These are phyloP conservation scores for Botrytis hyacinthi DNA, from an alignment of 2,329 filamentous ascomycete genomes.

Conservation along the genomic window DNA sequence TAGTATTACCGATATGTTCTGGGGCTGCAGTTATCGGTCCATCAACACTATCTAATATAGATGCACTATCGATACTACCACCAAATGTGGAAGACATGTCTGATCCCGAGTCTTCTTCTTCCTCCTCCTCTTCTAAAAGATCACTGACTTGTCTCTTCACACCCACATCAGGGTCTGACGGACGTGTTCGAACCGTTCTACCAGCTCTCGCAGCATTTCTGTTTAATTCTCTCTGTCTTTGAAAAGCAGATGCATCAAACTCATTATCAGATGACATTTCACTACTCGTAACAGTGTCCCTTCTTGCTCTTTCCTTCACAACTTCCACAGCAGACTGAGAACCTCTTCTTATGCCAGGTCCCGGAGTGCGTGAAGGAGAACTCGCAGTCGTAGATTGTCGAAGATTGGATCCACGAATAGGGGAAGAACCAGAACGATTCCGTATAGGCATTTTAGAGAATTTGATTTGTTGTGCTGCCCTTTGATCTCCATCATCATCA, in stretches of 20 bases:
- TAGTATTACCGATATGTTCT: constrained; percentile 60
- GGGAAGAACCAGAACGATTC: constrained; percentile 82
- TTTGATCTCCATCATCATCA: constrained; percentile 70
- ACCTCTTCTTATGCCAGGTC: constrained; percentile 54
- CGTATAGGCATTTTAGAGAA: constrained; percentile 95
- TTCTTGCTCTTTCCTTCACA: constrained; percentile 65
- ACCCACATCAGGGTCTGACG: constrained; percentile 48
- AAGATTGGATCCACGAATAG: constrained; percentile 66
- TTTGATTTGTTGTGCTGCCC: constrained; percentile 84
- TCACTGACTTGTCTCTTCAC: constrained; percentile 40
- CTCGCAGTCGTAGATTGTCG: constrained; percentile 66
- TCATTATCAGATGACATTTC: constrained; percentile 84
- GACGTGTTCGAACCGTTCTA: constrained; percentile 53
- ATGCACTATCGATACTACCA: constrained; percentile 67
- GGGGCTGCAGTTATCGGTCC: constrained; percentile 55
- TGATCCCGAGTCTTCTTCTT: constrained; percentile 60
- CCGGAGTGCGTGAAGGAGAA: constrained; percentile 58
- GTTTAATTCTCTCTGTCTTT: constrained; percentile 60
- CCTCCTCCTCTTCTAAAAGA: constrained; percentile 49
- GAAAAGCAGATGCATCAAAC: constrained; percentile 64
- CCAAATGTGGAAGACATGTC: constrained; percentile 65
- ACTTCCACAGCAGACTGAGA: constrained; percentile 71
- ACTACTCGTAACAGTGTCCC: constrained; percentile 78
- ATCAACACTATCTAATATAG: constrained; percentile 63
- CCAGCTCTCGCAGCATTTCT: constrained; percentile 55